phyloP scores from a whole-genome alignment of 2,329 filamentous ascomycete species.

The Arthrocladium fulminans region DNA sequence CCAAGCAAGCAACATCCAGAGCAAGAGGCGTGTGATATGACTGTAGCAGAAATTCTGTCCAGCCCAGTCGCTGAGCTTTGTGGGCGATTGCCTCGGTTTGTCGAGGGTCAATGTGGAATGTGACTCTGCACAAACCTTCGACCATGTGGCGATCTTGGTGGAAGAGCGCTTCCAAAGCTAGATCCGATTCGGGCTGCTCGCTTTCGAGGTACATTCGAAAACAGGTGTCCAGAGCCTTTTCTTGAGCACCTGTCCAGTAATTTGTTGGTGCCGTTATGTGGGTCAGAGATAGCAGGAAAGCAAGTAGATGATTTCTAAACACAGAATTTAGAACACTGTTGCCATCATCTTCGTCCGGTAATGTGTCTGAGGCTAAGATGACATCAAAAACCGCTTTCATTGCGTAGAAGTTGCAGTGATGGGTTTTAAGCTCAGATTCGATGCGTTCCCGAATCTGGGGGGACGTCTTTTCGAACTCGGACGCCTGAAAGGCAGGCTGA shows the following conservation, averaged over 20 bases:
- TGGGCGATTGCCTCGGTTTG: slow-evolving; percentile 64
- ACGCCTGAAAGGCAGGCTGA: slow-evolving; percentile 62
- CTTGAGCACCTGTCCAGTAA: slow-evolving; percentile 41
- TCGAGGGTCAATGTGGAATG: slow-evolving; percentile 61
- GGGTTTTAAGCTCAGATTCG: slow-evolving; percentile 66
- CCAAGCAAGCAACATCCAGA: slow-evolving; percentile 75
- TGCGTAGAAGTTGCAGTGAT: slow-evolving; percentile 79
- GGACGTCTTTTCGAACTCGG: slow-evolving; percentile 54
- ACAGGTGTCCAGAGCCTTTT: slow-evolving; percentile 38
- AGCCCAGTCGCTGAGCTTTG: slow-evolving; percentile 70
- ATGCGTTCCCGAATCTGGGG: slow-evolving; percentile 53
- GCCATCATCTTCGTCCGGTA: slow-evolving; percentile 46
- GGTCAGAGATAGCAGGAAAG: slow-evolving; percentile 44
- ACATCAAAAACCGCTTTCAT: slow-evolving; percentile 59
- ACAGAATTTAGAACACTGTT: slow-evolving; percentile 52
- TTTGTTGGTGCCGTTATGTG: slow-evolving; percentile 33
- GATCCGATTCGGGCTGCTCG: slow-evolving; percentile 67
- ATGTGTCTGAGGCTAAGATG: slow-evolving; percentile 50
- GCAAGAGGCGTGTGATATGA: slow-evolving; percentile 69
- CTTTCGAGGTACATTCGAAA: slow-evolving; percentile 80
- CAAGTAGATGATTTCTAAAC: slow-evolving; percentile 44
- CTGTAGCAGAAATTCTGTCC: slow-evolving; percentile 73
- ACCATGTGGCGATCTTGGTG: slow-evolving; percentile 85
- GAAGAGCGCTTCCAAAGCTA: slow-evolving; percentile 87
- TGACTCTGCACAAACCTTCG: slow-evolving; percentile 65